phyloP scores from a whole-genome alignment of 768 basidiomycete genomes.

The Kwoniella botswanensis region DNA sequence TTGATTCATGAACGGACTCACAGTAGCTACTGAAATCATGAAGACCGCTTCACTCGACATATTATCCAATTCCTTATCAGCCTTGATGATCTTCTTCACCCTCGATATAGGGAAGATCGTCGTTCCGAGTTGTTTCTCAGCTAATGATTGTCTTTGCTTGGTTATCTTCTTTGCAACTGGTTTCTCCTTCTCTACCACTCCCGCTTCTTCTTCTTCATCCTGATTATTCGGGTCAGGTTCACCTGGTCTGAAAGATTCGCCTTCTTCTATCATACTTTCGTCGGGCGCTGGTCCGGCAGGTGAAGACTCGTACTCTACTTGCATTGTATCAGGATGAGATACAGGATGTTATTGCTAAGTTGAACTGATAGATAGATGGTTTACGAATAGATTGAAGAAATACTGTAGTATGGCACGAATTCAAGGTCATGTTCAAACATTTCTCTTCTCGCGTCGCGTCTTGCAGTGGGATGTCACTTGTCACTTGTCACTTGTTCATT shows the following conservation, averaged over 20 bases:
- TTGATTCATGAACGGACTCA: slow-evolving; percentile 53
- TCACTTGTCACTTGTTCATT: background rate
- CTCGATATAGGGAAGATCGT: slow-evolving; percentile 75
- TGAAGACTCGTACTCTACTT: slow-evolving; percentile 24
- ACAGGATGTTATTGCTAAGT: background rate
- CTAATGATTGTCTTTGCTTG: slow-evolving; percentile 40
- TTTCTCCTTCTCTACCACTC: slow-evolving; percentile 19
- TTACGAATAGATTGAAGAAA: background rate
- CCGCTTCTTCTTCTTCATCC: slow-evolving; percentile 24
- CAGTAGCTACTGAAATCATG: slow-evolving; percentile 79
- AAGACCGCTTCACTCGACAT: slow-evolving; percentile 75
- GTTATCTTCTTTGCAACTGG: slow-evolving; percentile 18
- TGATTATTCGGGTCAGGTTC: slow-evolving; percentile 7
- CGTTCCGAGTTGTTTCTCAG: slow-evolving; percentile 66
- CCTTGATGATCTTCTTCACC: slow-evolving; percentile 83
- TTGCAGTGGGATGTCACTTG: background rate
- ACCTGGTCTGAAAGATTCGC: slow-evolving; percentile 21
- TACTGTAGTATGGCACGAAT: background rate
- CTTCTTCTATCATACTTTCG: background rate
- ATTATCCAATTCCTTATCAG: slow-evolving; percentile 69
- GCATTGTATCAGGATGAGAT: background rate
- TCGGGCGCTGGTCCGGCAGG: background rate
- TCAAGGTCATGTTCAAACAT: background rate
- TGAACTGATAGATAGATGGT: background rate
- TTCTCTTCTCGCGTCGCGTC: slow-evolving; percentile 2